Conservation (phyloP, 1,284 basidiomycete species). For the Microbotryum violaceum region DNA sequence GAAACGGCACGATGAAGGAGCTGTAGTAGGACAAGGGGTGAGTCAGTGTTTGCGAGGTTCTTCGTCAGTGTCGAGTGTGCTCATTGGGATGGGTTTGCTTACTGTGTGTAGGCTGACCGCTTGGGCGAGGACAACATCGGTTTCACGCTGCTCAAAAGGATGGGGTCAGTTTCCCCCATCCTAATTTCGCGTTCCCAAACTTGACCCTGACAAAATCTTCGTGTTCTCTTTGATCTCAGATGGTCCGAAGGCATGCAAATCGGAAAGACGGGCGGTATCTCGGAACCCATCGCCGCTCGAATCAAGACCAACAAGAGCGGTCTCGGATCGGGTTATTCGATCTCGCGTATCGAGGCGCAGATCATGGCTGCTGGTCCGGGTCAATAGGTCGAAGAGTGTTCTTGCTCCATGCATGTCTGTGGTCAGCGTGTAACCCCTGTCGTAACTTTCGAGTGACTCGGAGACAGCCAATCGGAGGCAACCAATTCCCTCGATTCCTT, state of each 20-base stretch:
- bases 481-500: no score
- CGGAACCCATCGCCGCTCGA: conserved; percentile 24
- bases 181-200: neutral
- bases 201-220: neutral
- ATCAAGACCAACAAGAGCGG: conserved; percentile 27
- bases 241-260: conserved; percentile 31
- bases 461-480: no score
- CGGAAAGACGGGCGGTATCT: conserved; percentile 20
- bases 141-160: conserved; percentile 63
- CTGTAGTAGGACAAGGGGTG: conserved; percentile 29
- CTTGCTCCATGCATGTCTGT: no score
- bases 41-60: neutral
- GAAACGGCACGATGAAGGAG: conserved; percentile 20
- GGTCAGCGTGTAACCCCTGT: no score
- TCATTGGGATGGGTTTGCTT: conserved; percentile 57
- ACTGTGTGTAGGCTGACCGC: conserved; percentile 67
- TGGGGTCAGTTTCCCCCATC: conserved; percentile 49
- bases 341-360: conserved; percentile 10
- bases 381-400: no score
- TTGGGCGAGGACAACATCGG: conserved; percentile 62
- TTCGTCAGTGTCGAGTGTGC: neutral
- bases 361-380: conserved; percentile 1
- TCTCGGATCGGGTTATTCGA: conserved; percentile 21
- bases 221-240: conserved; percentile 1
- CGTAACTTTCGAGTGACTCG: no score